These are phyloP conservation scores for Gossypium raimondii DNA, from an alignment of 345 rosid genomes.

Conservation along the genomic window DNA sequence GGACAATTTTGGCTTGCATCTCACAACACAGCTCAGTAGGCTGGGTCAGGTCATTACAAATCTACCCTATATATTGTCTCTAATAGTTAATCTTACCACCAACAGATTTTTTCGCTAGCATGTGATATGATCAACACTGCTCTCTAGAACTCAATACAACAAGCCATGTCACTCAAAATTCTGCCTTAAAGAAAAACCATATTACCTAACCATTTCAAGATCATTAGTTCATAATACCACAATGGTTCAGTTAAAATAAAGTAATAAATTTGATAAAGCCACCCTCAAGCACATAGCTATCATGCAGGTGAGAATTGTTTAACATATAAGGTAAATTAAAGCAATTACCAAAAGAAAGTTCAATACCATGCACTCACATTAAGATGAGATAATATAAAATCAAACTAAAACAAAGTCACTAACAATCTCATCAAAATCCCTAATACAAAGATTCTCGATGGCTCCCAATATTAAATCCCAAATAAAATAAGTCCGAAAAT, in stretches of 20 bases:
- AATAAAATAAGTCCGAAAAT: not conserved
- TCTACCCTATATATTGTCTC: not conserved
- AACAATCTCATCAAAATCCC: not conserved
- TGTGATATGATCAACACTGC: not conserved
- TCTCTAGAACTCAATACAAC: not conserved
- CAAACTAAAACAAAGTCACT: not conserved
- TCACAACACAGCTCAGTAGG: no score
- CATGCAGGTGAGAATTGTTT: not conserved
- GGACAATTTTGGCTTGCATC: no score
- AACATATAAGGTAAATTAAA: not conserved
- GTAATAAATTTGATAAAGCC: not conserved
- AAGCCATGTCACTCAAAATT: not conserved
- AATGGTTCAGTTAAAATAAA: not conserved
- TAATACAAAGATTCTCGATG: not conserved
- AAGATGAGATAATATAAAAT: not conserved
- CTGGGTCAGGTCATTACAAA: no score
- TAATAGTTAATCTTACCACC: not conserved
- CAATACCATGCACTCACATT: not conserved
- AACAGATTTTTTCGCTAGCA: not conserved
- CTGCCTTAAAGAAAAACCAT: not conserved
- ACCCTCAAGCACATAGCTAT: not conserved
- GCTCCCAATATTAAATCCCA: not conserved
- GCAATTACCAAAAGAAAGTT: not conserved
- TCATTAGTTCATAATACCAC: not conserved
- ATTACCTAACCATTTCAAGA: not conserved